Evolutionary conservation across 257 asterid genomes (phyloP).

Genomic region (Misopates orontium): DNA sequence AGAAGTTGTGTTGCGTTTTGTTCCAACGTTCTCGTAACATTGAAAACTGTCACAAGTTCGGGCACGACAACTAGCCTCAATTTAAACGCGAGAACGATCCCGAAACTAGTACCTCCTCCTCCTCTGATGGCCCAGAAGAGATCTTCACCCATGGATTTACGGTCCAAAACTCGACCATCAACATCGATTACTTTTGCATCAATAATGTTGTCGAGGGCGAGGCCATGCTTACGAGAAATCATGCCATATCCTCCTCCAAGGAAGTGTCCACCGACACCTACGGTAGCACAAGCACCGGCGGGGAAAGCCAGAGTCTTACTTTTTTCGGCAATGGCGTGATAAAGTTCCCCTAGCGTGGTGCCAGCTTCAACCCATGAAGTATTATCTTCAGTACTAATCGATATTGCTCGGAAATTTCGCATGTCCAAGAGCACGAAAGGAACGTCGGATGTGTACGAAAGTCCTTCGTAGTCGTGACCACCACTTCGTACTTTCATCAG

Average conservation of each 20-base stretch:
- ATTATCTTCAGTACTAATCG: not conserved
- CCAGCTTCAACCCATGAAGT: conserved; percentile 42
- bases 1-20: no score
- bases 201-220: conserved; percentile 36
- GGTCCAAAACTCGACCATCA: no score
- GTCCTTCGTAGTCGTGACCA: no score
- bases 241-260: conserved; percentile 46
- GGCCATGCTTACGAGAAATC: conserved; percentile 29
- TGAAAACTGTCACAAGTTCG: no score
- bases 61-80: no score
- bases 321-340: conserved; percentile 25
- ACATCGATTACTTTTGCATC: no score
- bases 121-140: conserved; percentile 41
- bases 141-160: no score
- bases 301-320: conserved; percentile 36
- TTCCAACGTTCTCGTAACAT: no score
- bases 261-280: conserved; percentile 41
- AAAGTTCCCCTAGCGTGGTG: conserved; percentile 31
- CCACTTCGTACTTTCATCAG: conserved; percentile 37
- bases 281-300: conserved; percentile 29
- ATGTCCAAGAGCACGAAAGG: conserved; percentile 36
- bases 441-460: no score
- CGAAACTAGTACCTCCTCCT: conserved; percentile 37
- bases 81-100: no score
- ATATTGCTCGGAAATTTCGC: conserved; percentile 30